These are phyloP conservation scores for Scheffersomyces stipitis DNA, from an alignment of 805 yeast species.

Conservation along the genomic window DNA sequence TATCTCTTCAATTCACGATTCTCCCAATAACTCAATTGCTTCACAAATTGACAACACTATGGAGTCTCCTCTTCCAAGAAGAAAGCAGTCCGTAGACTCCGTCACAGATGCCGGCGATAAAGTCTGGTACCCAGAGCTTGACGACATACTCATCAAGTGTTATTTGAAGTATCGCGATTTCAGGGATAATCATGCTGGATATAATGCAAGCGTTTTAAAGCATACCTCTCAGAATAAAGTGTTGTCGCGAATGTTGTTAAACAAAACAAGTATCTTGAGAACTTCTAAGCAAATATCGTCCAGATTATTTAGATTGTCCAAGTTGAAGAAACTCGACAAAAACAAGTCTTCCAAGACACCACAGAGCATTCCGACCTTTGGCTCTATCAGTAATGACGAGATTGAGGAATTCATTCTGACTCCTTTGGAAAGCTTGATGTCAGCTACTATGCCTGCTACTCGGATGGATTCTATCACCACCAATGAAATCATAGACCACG, in stretches of 20 bases:
- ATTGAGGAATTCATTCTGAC: constrained; percentile 27
- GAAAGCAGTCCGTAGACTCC: constrained; percentile 4
- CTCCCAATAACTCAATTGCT: constrained; percentile 39
- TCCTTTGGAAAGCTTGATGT: constrained; percentile 26
- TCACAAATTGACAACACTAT: constrained; percentile 31
- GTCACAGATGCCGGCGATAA: constrained; percentile 10
- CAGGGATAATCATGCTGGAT: constrained; percentile 21
- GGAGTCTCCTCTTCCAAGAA: constrained; percentile 22
- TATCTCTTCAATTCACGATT: constrained; percentile 13
- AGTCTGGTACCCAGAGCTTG: constrained; percentile 38
- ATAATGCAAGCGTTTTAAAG: constrained; percentile 21
- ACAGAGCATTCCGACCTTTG: not conserved
- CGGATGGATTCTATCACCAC: constrained; percentile 19
- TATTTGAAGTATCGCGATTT: constrained; percentile 34
- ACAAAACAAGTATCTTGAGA: constrained; percentile 35
- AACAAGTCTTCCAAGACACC: not conserved
- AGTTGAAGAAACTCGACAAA: constrained; percentile 22
- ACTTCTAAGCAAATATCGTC: constrained; percentile 37
- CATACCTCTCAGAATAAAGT: constrained; percentile 39
- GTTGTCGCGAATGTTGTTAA: constrained; percentile 38
- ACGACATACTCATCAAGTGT: constrained; percentile 34
- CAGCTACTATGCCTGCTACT: constrained; percentile 3
- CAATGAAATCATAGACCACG: constrained; percentile 29
- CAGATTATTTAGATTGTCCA: constrained; percentile 29
- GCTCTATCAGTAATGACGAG: constrained; percentile 13